phyloP scores from a whole-genome alignment of 306 rosid species.

The Begonia fuchsioides region DNA sequence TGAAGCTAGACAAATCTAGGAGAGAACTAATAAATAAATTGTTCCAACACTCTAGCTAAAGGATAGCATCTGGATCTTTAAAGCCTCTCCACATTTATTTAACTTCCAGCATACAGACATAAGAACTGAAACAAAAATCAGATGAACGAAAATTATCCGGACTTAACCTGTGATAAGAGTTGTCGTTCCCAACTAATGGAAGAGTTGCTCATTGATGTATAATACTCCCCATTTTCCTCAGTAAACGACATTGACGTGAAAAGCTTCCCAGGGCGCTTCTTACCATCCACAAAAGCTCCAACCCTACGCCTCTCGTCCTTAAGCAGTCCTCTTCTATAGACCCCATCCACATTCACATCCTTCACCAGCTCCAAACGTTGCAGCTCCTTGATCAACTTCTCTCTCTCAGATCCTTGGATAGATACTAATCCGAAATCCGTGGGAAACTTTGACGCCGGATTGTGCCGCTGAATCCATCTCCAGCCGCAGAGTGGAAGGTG shows the following conservation, averaged over 20 bases:
- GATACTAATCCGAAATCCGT: conserved; percentile 84
- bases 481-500: conserved; percentile 39
- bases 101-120: neutral
- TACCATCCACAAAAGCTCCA: conserved; percentile 60
- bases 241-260: conserved; percentile 71
- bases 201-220: conserved; percentile 14
- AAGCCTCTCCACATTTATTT: neutral
- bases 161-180: conserved; percentile 50
- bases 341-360: conserved; percentile 60
- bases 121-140: neutral
- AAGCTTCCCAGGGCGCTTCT: conserved; percentile 87
- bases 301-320: conserved; percentile 12
- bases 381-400: conserved; percentile 27
- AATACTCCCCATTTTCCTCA: conserved; percentile 28
- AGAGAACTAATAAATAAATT: neutral
- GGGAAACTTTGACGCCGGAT: conserved; percentile 62
- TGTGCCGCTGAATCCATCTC: conserved; percentile 78
- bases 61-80: neutral
- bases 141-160: neutral
- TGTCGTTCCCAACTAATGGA: conserved; percentile 44
- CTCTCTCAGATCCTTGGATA: conserved; percentile 31
- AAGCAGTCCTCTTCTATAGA: conserved; percentile 51
- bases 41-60: neutral
- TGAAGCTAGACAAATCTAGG: neutral
- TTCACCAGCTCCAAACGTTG: conserved; percentile 42